Evolutionary conservation across 2,329 filamentous ascomycete species (phyloP), one percentile per base, ranked within the genome.

Genomic region (Alternaria sp.): DNA sequence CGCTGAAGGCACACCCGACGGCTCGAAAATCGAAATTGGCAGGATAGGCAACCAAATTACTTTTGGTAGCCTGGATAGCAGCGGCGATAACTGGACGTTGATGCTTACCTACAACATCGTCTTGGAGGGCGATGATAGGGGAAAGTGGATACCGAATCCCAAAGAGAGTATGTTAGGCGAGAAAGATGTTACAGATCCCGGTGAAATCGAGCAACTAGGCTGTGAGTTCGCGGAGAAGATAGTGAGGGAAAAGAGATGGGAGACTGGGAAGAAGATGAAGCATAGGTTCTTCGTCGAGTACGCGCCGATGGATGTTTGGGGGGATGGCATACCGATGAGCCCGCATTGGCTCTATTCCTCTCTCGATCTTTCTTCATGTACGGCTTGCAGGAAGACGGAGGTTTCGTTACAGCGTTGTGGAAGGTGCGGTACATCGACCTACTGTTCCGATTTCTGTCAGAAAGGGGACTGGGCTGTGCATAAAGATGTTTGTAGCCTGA

Each of bases 241-340:
- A 5, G 33, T 66, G 1, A 2, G 13, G 1, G 24, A 56, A 6
- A 62, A 52, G 51, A 53, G 56, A 14, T 70, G 68, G 68, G 58
- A 63, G 4, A 65, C 65, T 2, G 56, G 59, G 1, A 68, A 65
- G 34, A 59, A 58, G 10, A 51, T 68, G 8, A 60, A 58, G 13
- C 68, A 71, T 31, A 31, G 42, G 8, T 69, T 70, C 10, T 62
- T 58, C 11, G 49, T 71, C 34, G 68, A 71, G 33, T 71, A 71
- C 37, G 68, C 65, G 36, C 65, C 68, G 0, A 71, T 71, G 68
- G 68, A 71, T 28, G 54, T 69, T 34, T 71, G 68, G 53, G 64
- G 66, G 11, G 68, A 71, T 36, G 68, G 68, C 2, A 70, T 71
- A 2, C 53, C 63, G 3, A 71, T 67, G 66, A 62, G 51, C 11